Evolutionary conservation across 805 yeast species (phyloP), one percentile per base, ranked within the genome.

Genomic region (Metschnikowia dekortorum): DNA sequence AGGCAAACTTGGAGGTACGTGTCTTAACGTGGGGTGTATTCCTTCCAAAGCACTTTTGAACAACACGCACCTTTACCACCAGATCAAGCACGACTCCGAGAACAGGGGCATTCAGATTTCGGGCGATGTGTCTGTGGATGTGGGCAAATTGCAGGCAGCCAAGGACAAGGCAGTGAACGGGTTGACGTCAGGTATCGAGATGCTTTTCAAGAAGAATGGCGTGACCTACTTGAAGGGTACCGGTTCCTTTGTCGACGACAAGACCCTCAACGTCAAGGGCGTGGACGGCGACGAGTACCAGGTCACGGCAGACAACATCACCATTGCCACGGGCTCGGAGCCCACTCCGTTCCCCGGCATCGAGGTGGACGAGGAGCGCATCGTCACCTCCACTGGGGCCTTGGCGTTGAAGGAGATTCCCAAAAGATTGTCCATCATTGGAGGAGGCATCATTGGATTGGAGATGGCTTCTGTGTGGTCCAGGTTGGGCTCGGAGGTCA

Each of bases 381-480:
- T 94, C 60, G 97, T 94, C 49, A 80, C 96, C 35, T 90, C 97
- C 32, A 94, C 99, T 43, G 99, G 99, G 63, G 87, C 89, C 52
- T 75, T 94, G 51, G 71, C 86, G 26, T 79, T 94, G 62, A 80
- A 82, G 69, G 96, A 91, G 77, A 79, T 94, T 52, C 99, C 99
- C 67, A 90, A 94, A 80, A 84, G 79, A 69, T 65, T 94, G 66
- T 86, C 92, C 60, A 84, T 94, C 73, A 92, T 94, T 64, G 99
- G 99, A 69, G 99, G 97, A 75, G 99, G 99, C 80, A 92, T 94
- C 76, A 94, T 94, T 69, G 99, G 99, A 66, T 82, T 94, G 61
- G 99, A 94, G 78, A 94, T 94, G 97, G 99, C 96, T 56, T 91
- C 98, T 28, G 99, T 94, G 44, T 94, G 95, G 85, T 76, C 91